Base-by-base conservation (phyloP, 2,329 filamentous ascomycete species). In the Monilinia laxa region DNA sequence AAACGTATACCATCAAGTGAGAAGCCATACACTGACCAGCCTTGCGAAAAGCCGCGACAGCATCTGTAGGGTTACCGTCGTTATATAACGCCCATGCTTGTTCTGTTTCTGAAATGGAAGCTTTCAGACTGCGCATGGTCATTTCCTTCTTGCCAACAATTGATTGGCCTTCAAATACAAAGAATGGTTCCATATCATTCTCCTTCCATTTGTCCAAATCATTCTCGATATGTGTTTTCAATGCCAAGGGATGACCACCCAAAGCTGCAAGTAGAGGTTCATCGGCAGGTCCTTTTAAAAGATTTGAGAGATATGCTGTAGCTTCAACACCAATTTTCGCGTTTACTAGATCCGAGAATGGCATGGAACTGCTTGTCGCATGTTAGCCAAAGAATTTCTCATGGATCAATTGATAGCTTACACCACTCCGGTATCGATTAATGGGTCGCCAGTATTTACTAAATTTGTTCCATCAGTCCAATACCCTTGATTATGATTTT, bases 211-310 rank as follows among this genome's bases (percentile, higher is more conserved):
- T 81, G 68, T 90, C 84, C 40, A 99, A 81, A 73, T 96, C 91
- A 62, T 85, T 84, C 76, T 91, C 87, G 70, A 99, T 89, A 74
- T 90, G 89, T 71, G 81, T 82, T 78, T 86, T 86, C 75, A 98
- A 84, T 64, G 90, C 90, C 68, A 91, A 87, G 2, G 94, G 95
- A 69, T 94, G 85, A 67, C 95, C 95, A 60, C 94, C 95, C 58
- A 98, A 86, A 28, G 95, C 95, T 65, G 93, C 88, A 45, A 98
- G 85, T 45, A 99, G 87, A 53, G 94, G 93, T 78, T 99, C 95
- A 75, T 91, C 90, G 56, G 86, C 88, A 54, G 84, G 78, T 66
- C 84, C 85, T 75, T 90, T 87, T 74, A 97, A 87, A 71, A 96
- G 85, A 68, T 88, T 87, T 77, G 90, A 85, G 70, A 99, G 86